Conservation (phyloP, 352 stramenopile species). For the Globisporangium yorkense region DNA sequence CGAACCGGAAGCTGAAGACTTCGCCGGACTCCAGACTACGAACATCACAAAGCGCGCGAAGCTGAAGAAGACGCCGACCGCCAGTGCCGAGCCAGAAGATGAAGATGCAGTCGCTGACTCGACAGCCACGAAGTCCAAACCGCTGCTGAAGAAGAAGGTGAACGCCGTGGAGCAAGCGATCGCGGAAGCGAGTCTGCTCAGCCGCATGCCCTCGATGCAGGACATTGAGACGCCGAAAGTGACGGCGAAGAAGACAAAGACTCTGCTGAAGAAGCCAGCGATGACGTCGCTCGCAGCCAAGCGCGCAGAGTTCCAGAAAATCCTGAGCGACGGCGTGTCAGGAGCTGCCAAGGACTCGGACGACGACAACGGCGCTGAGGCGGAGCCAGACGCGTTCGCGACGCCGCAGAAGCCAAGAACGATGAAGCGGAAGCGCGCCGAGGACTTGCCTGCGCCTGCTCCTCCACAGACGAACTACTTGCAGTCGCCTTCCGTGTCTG, state of each 20-base stretch:
- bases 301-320: slow-evolving; percentile 43
- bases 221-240: slow-evolving; percentile 67
- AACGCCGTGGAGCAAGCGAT: slow-evolving; percentile 33
- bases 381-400: slow-evolving; percentile 17
- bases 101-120: slow-evolving; percentile 1
- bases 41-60: slow-evolving; percentile 15
- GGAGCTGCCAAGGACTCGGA: not conserved
- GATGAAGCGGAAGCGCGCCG: slow-evolving; percentile 22
- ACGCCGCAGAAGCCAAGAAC: slow-evolving; percentile 22
- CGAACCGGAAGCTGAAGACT: slow-evolving; percentile 13
- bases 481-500: slow-evolving; percentile 13
- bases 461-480: slow-evolving; percentile 4
- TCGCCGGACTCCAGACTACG: slow-evolving; percentile 2
- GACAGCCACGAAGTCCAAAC: not conserved
- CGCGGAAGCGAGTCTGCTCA: slow-evolving; percentile 43
- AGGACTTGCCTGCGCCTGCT: slow-evolving; percentile 5
- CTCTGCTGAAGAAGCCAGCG: slow-evolving; percentile 24
- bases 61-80: slow-evolving; percentile 2
- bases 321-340: slow-evolving; percentile 15
- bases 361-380: slow-evolving; percentile 3
- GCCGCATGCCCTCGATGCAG: slow-evolving; percentile 43
- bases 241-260: slow-evolving; percentile 43
- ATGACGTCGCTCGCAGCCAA: slow-evolving; percentile 29
- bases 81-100: slow-evolving; percentile 2
- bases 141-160: slow-evolving; percentile 1